These are phyloP conservation scores for Leptodermis oblonga DNA, from an alignment of 257 asterid genomes.

Conservation along the genomic window DNA sequence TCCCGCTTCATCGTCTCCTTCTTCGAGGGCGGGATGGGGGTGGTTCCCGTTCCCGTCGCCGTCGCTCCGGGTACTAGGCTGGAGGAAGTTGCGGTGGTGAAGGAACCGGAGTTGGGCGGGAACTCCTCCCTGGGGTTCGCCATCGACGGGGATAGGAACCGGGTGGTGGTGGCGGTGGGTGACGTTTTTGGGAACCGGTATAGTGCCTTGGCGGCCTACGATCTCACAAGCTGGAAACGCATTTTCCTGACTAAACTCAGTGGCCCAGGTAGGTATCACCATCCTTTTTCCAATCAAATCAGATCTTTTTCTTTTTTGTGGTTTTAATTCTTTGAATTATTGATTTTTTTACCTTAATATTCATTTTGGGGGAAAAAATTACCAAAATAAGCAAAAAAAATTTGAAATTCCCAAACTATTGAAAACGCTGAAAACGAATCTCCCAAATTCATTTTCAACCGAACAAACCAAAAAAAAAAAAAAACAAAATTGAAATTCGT, in stretches of 20 bases:
- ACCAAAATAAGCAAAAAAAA: too few relatives aligned
- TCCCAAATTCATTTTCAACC: too few relatives aligned
- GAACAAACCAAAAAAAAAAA: too few relatives aligned
- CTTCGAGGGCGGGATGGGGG: constrained; percentile 81
- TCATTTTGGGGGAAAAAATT: too few relatives aligned
- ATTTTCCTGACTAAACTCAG: constrained; percentile 72
- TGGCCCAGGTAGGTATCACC: constrained; percentile 63
- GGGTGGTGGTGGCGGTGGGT: constrained; percentile 60
- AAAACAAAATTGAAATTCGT: too few relatives aligned
- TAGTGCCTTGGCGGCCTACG: constrained; percentile 81
- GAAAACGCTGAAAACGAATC: too few relatives aligned
- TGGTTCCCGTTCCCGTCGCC: constrained; percentile 26
- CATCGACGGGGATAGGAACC: constrained; percentile 80
- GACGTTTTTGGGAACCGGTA: constrained; percentile 61
- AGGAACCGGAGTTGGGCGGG: constrained; percentile 51
- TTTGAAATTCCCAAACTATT: too few relatives aligned
- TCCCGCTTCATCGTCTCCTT: constrained; percentile 73
- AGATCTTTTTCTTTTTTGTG: too few relatives aligned
- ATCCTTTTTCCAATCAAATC: background rate
- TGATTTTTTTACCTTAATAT: too few relatives aligned
- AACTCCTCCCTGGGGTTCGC: constrained; percentile 76
- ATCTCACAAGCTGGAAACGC: constrained; percentile 64
- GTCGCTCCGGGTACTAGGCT: constrained; percentile 10
- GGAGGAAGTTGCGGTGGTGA: constrained; percentile 60
- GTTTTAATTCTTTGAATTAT: too few relatives aligned